Evolutionary conservation across 768 basidiomycete genomes (phyloP), one percentile per base, ranked within the genome.

Genomic region (Tricholoma hemisulphureum): DNA sequence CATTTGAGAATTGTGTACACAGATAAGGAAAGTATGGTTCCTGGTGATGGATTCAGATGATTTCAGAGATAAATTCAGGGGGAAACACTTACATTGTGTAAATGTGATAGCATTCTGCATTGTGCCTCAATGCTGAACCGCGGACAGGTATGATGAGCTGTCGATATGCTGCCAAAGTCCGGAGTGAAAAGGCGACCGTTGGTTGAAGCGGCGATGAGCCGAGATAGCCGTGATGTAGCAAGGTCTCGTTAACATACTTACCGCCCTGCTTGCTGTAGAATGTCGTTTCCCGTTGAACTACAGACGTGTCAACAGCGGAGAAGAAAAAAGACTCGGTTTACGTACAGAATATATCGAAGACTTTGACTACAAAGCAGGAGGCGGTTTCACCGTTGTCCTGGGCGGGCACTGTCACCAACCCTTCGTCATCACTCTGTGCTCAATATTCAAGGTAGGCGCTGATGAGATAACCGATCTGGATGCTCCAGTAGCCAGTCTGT

Each of bases 71-170:
- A 52, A n/a, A 20, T 43, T n/a, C 18, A n/a, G 3, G 31, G 13
- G 21, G 35, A 2, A 21, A 31, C 10, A 39, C 58, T 32, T 23
- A 60, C 58, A 46, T 60, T 60, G 50, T 61, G 60, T 37, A 61
- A 32, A 53, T 61, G 60, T 41, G 41, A 61, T 31, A 60, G 46
- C 6, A 35, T 53, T 28, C 52, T 60, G 21, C 49, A 51, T 11
- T 57, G 48, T 4, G 59, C 60, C 2, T 61, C 52, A 18, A 61
- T 49, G 14, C 52, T 57, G 26, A 57, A 61, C 5, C 39, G 23
- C 20, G 59, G 59, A 23, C 39, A 61, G 59, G 37, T 39, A 2
- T n/a, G 11, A 39, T 39, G 37, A 39, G 37, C 37, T 39, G 37
- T 7, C 37, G 52, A 51, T 54, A 61, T 24, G 49, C 16, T 3